Base-by-base conservation (phyloP, 352 stramenopile species). In the Pythium brachiatum region DNA sequence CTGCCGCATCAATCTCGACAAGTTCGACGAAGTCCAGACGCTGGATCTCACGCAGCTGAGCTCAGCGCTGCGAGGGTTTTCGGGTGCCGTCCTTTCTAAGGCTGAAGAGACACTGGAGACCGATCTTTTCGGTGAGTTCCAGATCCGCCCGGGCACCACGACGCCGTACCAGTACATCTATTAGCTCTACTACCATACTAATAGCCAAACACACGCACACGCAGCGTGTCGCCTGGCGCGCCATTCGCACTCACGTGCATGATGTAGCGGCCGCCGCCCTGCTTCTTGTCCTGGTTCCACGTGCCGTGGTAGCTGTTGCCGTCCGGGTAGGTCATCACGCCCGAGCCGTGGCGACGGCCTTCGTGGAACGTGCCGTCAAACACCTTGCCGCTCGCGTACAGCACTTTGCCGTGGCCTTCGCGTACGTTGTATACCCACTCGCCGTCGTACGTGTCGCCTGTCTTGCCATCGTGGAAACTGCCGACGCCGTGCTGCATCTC, bases 251-350 rank as follows among this genome's bases (percentile, higher is more conserved):
- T 52, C 26, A 88, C 75, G 2, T 71, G 66, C 13, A 92, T 56
- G 26, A 79, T 52, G 43, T 90, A 94, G 60, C 74, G 86, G 4
- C 91, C 91, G 1, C 89, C 79, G 23, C 87, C 90, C 62, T 96
- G 82, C 26, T 92, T 88, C 55, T 94, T 82, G 62, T 97, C 91
- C 25, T 86, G 74, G 55, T 85, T 80, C 92, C 92, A 98, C 21
- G 88, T 72, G 7, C 94, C 94, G 27, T 89, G 77, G 64, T 89
- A 97, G 8, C 72, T 70, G 56, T 95, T 95, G 21, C 89, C 88
- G 52, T 94, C 87, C 0, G 64, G 57, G 46, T 95, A 97, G 9
- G 68, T 89, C 75, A 96, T 89, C 29, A 91, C 66, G 0, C 90
- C 91, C 1, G 74, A 29, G 20, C 92, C 92, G 34, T 96, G 82